These are phyloP conservation scores for Clonostachys rosea DNA, from an alignment of 2,329 filamentous ascomycete species.

Conservation along the genomic window DNA sequence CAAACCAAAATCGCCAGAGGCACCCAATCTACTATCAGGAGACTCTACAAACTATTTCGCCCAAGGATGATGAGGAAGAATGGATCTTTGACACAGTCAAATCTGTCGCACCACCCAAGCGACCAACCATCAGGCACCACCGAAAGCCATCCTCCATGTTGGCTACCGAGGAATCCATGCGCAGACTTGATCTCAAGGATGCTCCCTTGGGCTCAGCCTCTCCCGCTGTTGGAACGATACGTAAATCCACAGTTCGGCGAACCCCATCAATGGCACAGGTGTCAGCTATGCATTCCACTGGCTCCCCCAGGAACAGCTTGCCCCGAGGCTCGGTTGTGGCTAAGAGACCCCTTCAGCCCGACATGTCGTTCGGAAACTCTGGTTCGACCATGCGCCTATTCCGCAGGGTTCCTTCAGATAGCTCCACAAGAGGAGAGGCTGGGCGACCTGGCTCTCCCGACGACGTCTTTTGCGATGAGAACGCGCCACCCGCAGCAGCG, in stretches of 20 bases:
- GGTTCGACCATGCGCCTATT: slow-evolving; percentile 91
- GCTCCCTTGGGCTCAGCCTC: slow-evolving; percentile 53
- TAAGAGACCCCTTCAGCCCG: slow-evolving; percentile 78
- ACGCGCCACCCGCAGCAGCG: slow-evolving; percentile 45
- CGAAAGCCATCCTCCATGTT: slow-evolving; percentile 54
- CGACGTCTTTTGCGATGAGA: slow-evolving; percentile 54
- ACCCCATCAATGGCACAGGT: slow-evolving; percentile 35
- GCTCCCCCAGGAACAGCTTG: slow-evolving; percentile 29
- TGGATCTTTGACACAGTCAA: slow-evolving; percentile 97
- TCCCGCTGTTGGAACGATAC: slow-evolving; percentile 49
- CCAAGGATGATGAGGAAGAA: slow-evolving; percentile 69
- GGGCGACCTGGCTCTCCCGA: slow-evolving; percentile 27
- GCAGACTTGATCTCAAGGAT: slow-evolving; percentile 57
- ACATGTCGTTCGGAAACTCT: slow-evolving; percentile 91
- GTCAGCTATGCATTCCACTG: slow-evolving; percentile 23
- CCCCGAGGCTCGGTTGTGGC: slow-evolving; percentile 37
- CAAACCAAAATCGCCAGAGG: slow-evolving; percentile 61
- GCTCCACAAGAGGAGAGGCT: slow-evolving; percentile 38
- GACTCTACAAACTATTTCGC: slow-evolving; percentile 69
- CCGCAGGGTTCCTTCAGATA: slow-evolving; percentile 75
- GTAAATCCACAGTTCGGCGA: slow-evolving; percentile 51
- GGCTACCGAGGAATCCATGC: slow-evolving; percentile 55
- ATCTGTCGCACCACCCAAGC: slow-evolving; percentile 55
- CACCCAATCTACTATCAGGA: slow-evolving; percentile 90
- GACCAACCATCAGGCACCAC: slow-evolving; percentile 37